Base-by-base conservation (phyloP, 345 rosid genomes). In the Carallia pectinifolia region DNA sequence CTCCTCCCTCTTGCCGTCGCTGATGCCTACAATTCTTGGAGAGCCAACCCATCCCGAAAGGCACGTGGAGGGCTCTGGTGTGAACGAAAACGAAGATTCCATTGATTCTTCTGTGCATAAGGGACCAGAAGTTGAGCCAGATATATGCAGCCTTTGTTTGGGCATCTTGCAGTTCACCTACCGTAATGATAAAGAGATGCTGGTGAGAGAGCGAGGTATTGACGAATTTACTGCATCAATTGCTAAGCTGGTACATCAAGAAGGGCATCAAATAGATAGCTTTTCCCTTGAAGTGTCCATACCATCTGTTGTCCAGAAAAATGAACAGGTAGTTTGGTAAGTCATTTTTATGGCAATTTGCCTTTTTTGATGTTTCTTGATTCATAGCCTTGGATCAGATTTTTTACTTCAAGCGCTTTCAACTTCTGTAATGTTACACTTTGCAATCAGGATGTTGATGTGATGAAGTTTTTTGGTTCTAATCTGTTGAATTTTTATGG, bases 201-300 rank as follows among this genome's bases (percentile, higher is more conserved):
- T 79, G 67, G 84, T 80, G 76, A 79, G 68, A 64, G 75, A 78
- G 78, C 74, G 76, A 62, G 68, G 18, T 78, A 70, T 81, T 40
- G 62, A 71, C 50, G 83, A 78, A 76, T 80, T 91, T 69, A 85
- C 85, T 58, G 65, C 55, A 34, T 50, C 68, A 70, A 78, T 91
- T 74, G 82, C 83, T 55, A 88, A 88, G 27, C 62, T 79, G 67
- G 85, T 87, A 64, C 87, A 85, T 85, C 85, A 80, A 81, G 88
- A 79, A 30, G 85, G 88, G 30, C 83, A 87, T 78, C 80, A 80
- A 66, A 77, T 85, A 36, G 90, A 86, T 83, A 76, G 87, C 68
- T 94, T 91, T 77, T 84, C 82, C 65, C 87, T 94, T 4, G 93
- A 94, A 78, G 86, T 88, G 62, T 91, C 93, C 7, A 54, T 85